Evolutionary conservation across 371 early-diverging fungal genomes (phyloP), one percentile per base, ranked within the genome.

Genomic region (Mortierella sp.): DNA sequence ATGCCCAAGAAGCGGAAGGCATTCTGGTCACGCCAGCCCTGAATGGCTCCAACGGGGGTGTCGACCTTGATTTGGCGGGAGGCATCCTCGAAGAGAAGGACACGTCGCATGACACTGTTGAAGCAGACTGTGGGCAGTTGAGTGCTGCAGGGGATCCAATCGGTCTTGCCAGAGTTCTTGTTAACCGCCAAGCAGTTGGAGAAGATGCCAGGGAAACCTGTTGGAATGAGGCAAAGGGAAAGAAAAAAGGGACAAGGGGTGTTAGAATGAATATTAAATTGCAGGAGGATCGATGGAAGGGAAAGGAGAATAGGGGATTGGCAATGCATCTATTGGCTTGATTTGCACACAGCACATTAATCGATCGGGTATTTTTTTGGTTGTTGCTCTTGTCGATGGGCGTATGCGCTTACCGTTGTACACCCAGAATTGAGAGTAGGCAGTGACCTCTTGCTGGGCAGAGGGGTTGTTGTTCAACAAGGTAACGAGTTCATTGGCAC

Each of bases 1-100:
- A 84, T 80, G 19, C 85, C 85, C 71, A 78, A 61, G 71, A 84
- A 84, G 28, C 80, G 77, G 55, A 84, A 84, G 34, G 75, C 34
- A 57, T 80, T 70, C 26, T 64, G 78, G n/a, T 84, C 81, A 6
- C 81, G 81, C 43, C 78, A 81, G 0, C 85, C 81, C 40, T 84
- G 85, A 51, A 79, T 69, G 40, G 61, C 31, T 4, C 83, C 83
- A 0, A 76, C 71, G 21, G 79, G 59, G 0, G 83, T 83, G 16
- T 73, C 53, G 50, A 83, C 83, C 57, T 75, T 74, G 74, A 82
- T 48, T 34, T 76, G 83, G 21, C 54, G 73, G 16, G 71, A 64
- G 16, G 74, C 50, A 53, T 82, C 82, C 9, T 75, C 48, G 57
- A 82, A 75, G 19, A 82, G 74, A 2, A 75, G 54, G 14, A 75